Percentiles rank a stretch among this genome's conserved stretches.
These are phyloP conservation scores for Plasmodium knowlesi DNA, from an alignment of 169 alveolate genomes.

Conservation along the genomic window DNA sequence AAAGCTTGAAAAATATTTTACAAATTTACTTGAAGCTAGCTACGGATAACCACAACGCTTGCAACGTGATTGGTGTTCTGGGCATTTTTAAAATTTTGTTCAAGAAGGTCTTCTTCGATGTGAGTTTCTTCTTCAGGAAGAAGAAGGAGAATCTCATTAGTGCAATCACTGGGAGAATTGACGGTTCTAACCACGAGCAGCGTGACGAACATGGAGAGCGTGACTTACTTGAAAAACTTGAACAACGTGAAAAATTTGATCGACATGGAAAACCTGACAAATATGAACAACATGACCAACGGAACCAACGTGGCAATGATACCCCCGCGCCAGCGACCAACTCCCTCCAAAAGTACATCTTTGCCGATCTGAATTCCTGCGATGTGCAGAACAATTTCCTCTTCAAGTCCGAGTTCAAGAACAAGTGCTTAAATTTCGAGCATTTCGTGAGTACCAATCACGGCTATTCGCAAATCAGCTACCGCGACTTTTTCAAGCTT, in stretches of 20 bases:
- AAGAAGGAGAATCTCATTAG: not conserved
- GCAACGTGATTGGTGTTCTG: slow-evolving; percentile 66
- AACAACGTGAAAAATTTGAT: too few relatives aligned
- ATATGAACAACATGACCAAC: not conserved
- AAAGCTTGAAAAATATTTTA: slow-evolving; percentile 38
- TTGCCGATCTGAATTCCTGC: slow-evolving; percentile 3
- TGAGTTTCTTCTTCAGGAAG: not conserved
- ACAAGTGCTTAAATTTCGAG: slow-evolving; percentile 50
- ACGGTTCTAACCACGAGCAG: too few relatives aligned
- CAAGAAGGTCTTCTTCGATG: slow-evolving; percentile 42
- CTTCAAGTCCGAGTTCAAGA: slow-evolving; percentile 19
- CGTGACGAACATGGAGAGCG: not conserved
- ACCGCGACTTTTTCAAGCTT: slow-evolving; percentile 25
- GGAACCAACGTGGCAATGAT: not conserved
- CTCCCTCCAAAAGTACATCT: not conserved
- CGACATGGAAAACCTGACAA: not conserved
- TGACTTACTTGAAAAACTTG: too few relatives aligned
- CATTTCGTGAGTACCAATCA: slow-evolving; percentile 20
- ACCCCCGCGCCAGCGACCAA: not conserved
- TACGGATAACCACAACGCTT: slow-evolving; percentile 52
- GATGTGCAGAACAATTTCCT: slow-evolving; percentile 23
- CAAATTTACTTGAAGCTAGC: slow-evolving; percentile 56
- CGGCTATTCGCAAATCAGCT: slow-evolving; percentile 44
- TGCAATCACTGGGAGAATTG: too few relatives aligned
- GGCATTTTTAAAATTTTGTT: slow-evolving; percentile 60